phyloP scores from a whole-genome alignment of 441 rosid species.

The Dalechampia spathulata region DNA sequence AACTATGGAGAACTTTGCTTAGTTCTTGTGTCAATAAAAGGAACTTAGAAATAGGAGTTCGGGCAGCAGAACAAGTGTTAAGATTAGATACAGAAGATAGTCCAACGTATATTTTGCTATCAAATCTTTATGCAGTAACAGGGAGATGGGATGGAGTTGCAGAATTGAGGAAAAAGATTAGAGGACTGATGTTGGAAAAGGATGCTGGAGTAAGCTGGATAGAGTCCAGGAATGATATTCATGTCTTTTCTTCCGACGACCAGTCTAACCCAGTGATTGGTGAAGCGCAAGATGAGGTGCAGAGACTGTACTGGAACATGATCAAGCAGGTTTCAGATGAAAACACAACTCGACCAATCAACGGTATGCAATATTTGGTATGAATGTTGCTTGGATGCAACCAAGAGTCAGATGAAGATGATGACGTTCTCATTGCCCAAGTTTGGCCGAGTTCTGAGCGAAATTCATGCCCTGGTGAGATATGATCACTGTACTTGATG shows the following conservation, averaged over 20 bases:
- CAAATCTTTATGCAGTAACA: conserved; percentile 61
- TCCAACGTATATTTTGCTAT: conserved; percentile 54
- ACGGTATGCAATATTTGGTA: too few relatives aligned
- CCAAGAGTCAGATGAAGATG: too few relatives aligned
- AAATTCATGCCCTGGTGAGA: too few relatives aligned
- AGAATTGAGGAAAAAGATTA: conserved; percentile 51
- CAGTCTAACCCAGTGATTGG: conserved; percentile 32
- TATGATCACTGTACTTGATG: too few relatives aligned
- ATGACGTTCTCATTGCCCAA: too few relatives aligned
- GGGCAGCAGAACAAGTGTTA: conserved; percentile 56
- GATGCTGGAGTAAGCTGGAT: conserved; percentile 91
- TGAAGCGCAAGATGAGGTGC: conserved; percentile 41
- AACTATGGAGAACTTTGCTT: conserved; percentile 81
- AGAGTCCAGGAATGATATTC: conserved; percentile 44
- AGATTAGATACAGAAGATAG: conserved; percentile 51
- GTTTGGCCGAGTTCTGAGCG: too few relatives aligned
- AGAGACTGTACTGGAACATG: conserved; percentile 46
- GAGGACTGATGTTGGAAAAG: conserved; percentile 47
- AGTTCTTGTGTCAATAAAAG: conserved; percentile 53
- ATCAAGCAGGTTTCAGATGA: conserved; percentile 13
- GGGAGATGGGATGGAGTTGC: conserved; percentile 68
- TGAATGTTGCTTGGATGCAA: too few relatives aligned
- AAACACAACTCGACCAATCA: conserved; percentile 5
- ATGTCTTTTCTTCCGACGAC: conserved; percentile 55
- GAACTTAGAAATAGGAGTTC: conserved; percentile 47